phyloP scores from a whole-genome alignment of 345 rosid genomes.

The Cardamine resedifolia region DNA sequence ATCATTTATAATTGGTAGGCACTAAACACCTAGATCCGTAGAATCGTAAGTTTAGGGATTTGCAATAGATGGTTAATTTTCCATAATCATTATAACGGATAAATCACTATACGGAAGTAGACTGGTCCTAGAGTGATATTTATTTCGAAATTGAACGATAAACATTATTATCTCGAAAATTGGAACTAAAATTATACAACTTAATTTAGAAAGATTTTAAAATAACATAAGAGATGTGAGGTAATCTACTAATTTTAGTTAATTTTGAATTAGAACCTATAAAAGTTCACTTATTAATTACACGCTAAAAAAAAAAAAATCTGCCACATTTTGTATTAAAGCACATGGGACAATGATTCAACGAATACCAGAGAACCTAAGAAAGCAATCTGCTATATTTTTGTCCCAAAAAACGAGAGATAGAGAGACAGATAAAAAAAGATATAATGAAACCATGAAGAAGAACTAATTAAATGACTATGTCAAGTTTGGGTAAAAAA shows the following conservation, averaged over 20 bases:
- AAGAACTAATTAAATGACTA: slow-evolving; percentile 33
- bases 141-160: background rate
- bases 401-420: background rate
- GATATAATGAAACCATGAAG: slow-evolving; percentile 20
- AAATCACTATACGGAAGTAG: background rate
- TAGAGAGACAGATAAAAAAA: background rate
- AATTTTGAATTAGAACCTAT: background rate
- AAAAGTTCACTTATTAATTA: background rate
- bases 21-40: background rate
- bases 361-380: background rate
- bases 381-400: background rate
- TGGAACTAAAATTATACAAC: background rate
- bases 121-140: background rate
- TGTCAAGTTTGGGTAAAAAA: background rate
- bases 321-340: background rate
- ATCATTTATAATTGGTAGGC: background rate
- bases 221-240: background rate
- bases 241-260: background rate
- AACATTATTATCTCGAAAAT: background rate
- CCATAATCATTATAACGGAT: background rate
- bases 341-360: slow-evolving; percentile 12
- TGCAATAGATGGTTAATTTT: background rate
- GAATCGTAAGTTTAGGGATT: no score
- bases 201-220: background rate
- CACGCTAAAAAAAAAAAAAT: background rate